A percentile compares a stretch with the other conserved stretches of the same genome.
Conservation (phyloP, 768 basidiomycete species). For the Tylopilus felleus region DNA sequence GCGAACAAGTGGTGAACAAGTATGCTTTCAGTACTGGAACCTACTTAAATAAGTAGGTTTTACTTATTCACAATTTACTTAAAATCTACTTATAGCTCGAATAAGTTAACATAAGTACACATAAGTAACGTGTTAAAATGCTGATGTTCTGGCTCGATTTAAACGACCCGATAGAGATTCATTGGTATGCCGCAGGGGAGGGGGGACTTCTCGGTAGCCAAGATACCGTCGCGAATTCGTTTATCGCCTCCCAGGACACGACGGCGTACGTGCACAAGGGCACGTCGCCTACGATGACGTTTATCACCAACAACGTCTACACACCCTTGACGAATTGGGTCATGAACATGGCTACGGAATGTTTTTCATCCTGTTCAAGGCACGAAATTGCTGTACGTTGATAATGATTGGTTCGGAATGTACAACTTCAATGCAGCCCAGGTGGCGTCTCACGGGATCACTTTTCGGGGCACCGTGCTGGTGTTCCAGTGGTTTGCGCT, state of each 20-base stretch:
- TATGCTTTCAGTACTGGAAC: no score
- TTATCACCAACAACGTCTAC: slow-evolving; percentile 39
- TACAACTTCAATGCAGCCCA: slow-evolving; percentile 13
- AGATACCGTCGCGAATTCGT: slow-evolving; percentile 53
- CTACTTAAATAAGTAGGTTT: no score
- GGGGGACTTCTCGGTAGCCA: slow-evolving; percentile 32
- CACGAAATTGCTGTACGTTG: slow-evolving; percentile 32
- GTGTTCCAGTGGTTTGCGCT: slow-evolving; percentile 41
- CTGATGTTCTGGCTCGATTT: no score
- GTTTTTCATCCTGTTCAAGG: slow-evolving; percentile 7
- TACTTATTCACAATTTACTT: no score
- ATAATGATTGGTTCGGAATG: background rate
- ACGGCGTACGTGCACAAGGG: slow-evolving; percentile 32
- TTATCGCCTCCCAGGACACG: slow-evolving; percentile 28
- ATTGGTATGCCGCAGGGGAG: slow-evolving; percentile 81
- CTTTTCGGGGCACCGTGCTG: slow-evolving; percentile 43
- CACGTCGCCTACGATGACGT: slow-evolving; percentile 12
- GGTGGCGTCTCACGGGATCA: slow-evolving; percentile 46
- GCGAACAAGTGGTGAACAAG: no score
- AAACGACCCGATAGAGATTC: slow-evolving; percentile 83
- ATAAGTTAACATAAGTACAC: no score
- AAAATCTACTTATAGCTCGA: no score
- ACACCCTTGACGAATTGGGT: slow-evolving; percentile 42
- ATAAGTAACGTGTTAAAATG: no score
- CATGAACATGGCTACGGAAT: slow-evolving; percentile 32